Evolutionary conservation across 306 rosid species (phyloP).

Genomic region (Cercis canadensis): DNA sequence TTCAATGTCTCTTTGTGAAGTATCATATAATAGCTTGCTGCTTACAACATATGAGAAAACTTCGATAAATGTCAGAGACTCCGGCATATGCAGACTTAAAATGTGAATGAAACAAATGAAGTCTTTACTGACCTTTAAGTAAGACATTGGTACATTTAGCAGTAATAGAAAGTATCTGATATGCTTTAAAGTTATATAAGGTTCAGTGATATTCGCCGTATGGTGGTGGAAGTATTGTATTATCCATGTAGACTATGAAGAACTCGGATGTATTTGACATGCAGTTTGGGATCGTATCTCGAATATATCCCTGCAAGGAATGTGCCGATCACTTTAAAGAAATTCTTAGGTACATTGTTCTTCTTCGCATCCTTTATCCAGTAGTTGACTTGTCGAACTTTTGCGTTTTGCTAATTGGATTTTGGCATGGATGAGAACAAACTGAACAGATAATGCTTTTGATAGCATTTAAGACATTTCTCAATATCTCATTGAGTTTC

Average conservation of each 20-base stretch:
- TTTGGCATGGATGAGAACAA: constrained; percentile 1
- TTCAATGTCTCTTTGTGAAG: constrained; percentile 54
- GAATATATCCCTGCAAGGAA: constrained; percentile 89
- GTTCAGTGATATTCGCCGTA: neutral
- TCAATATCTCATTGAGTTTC: neutral
- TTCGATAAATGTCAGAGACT: constrained; percentile 13
- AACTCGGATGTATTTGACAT: constrained; percentile 28
- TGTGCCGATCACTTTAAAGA: constrained; percentile 94
- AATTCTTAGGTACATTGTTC: constrained; percentile 65
- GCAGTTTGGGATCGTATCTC: constrained; percentile 81
- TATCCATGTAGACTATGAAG: constrained; percentile 13
- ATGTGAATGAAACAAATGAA: constrained; percentile 6
- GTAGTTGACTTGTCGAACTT: neutral
- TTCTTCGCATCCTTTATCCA: constrained; percentile 11
- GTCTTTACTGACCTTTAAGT: constrained; percentile 16
- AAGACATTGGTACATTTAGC: neutral
- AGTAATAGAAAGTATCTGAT: too few relatives aligned
- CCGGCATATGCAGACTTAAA: constrained; percentile 18
- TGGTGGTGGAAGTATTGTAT: constrained; percentile 15
- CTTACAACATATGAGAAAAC: constrained; percentile 29
- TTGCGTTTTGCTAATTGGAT: constrained; percentile 6
- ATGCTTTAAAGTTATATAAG: too few relatives aligned
- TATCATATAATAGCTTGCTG: constrained; percentile 61
- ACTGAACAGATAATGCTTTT: neutral
- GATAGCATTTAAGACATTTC: neutral